phyloP scores from a whole-genome alignment of 257 asterid genomes.

The Anisodus tanguticus region DNA sequence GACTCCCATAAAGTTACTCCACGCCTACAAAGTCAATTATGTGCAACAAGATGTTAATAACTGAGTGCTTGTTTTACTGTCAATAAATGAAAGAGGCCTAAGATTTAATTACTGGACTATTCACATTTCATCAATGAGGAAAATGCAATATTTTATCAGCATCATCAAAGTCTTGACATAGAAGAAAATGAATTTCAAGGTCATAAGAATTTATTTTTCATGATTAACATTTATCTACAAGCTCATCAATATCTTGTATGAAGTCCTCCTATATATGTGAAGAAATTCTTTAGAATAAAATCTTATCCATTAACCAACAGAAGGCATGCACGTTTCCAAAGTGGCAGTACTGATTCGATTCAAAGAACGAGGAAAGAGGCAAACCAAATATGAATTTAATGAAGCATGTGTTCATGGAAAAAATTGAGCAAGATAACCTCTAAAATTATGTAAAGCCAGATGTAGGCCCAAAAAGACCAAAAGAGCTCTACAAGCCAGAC shows the following conservation, averaged over 20 bases:
- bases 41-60: constrained; percentile 16
- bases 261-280: neutral
- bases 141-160: constrained; percentile 43
- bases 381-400: neutral
- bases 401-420: constrained; percentile 1
- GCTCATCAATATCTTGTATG: neutral
- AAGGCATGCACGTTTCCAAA: neutral
- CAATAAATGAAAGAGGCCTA: neutral
- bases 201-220: neutral
- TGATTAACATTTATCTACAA: constrained; percentile 16
- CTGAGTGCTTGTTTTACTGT: neutral
- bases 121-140: neutral
- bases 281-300: neutral
- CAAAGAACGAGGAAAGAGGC: neutral
- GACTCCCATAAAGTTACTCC: constrained; percentile 92
- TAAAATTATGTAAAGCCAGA: constrained; percentile 91
- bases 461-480: constrained; percentile 99
- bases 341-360: neutral
- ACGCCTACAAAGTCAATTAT: constrained; percentile 54
- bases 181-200: constrained; percentile 12
- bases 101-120: neutral
- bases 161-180: neutral
- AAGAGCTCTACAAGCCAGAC: constrained; percentile 96
- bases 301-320: neutral
- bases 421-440: constrained; percentile 52